Conservation (phyloP, 306 rosid species). For the Malus orientalis region DNA sequence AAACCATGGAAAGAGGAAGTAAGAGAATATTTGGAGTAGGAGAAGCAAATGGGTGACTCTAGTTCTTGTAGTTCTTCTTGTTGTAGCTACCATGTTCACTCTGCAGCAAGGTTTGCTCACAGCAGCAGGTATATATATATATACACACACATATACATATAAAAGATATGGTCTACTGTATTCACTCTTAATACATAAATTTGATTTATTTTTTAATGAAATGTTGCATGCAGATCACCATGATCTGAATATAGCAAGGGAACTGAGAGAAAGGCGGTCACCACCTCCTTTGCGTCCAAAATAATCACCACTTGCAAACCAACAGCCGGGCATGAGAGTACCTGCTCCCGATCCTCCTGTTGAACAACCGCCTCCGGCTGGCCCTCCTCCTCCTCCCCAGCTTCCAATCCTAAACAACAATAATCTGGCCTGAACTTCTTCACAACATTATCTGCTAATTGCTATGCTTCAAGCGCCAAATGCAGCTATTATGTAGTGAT, state of each 20-base stretch:
- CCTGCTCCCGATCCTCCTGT: neutral
- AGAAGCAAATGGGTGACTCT: slow-evolving; percentile 1
- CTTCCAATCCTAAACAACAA: neutral
- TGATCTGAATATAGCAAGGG: neutral
- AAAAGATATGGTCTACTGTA: neutral
- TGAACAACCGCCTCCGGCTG: neutral
- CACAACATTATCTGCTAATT: neutral
- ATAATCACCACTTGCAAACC: slow-evolving; percentile 5
- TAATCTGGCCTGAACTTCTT: neutral
- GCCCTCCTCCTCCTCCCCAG: neutral
- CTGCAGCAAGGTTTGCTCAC: neutral
- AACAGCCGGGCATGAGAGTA: neutral
- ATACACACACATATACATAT: too few relatives aligned
- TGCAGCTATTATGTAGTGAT: neutral
- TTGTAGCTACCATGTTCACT: neutral
- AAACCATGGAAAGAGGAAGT: neutral
- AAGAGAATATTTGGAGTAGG: neutral
- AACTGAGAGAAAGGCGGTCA: neutral
- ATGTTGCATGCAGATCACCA: neutral
- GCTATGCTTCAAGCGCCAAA: neutral
- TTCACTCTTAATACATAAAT: neutral
- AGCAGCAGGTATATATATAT: neutral
- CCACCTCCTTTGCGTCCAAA: neutral
- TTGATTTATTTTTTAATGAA: neutral
- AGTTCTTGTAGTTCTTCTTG: neutral